Base-by-base conservation (phyloP, 441 rosid genomes). In the Syzygium malaccense region DNA sequence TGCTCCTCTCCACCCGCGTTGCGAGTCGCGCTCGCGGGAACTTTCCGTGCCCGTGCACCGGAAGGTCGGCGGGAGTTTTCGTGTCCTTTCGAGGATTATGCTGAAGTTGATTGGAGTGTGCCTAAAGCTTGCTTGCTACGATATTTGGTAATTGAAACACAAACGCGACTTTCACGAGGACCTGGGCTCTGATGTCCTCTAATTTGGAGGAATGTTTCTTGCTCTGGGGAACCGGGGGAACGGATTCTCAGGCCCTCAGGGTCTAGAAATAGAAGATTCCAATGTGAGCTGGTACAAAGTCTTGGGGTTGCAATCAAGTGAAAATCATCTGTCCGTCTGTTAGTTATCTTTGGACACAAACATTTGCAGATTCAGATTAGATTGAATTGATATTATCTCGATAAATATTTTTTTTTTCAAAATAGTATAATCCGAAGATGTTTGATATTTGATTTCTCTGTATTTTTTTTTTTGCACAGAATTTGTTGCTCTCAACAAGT, bases 401-500 rank as follows among this genome's bases (percentile, higher is more conserved):
- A 37, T 37, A 20, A 37, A 23, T 71, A 37, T 12, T 1, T 62
- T 6, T 9, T 37, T 37, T 3, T 12, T 0, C 66, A 5, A 37
- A 71, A 71, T 0, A 11, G 83, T 37, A 20, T 3, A 11, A 37
- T 71, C 49, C 23, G 83, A 71, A 71, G 66, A 85, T 49, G 30
- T 0, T 37, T 49, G 86, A 75, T 55, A 45, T 48, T 25, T 71
- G 54, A 28, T 53, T 23, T 23, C 55, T 49, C 86, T 30, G 26
- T 87, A 14, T 80, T 88, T 66, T 60, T 56, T 19, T 51, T 58
- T 64, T 87, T 85, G 57, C 79, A 87, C 94, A 95, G 97, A 94
- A 91, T 95, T 95, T 86, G 90, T 92, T 89, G 97, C 94, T 37
- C 95, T 95, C 83, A 94, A 94, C 93, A 94, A 93, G 85, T 95